Percentiles rank a stretch among this genome's conserved stretches.
Evolutionary conservation across 768 basidiomycete species (phyloP).

Genomic region (Dentipellis sp.): DNA sequence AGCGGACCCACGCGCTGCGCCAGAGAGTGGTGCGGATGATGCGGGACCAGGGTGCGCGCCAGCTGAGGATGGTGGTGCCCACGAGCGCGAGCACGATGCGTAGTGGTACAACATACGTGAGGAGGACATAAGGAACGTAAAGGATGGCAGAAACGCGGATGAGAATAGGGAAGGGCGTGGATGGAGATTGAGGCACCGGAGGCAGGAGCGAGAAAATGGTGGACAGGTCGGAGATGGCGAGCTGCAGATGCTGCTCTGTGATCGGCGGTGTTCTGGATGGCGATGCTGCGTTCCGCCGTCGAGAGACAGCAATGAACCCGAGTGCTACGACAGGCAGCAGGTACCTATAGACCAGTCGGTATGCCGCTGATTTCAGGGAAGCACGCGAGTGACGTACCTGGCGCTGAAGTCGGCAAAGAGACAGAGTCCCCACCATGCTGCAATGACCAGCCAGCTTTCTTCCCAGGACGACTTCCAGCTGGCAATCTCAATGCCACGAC

Average conservation of each 20-base stretch:
- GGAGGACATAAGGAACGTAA: constrained; percentile 57
- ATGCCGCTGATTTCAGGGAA: background rate
- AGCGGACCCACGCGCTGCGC: constrained; percentile 61
- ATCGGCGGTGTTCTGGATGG: constrained; percentile 23
- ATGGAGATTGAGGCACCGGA: constrained; percentile 20
- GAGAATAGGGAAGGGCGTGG: constrained; percentile 27
- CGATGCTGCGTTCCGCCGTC: constrained; percentile 15
- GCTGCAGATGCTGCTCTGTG: constrained; percentile 47
- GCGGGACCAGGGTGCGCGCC: constrained; percentile 60
- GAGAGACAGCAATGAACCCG: constrained; percentile 27
- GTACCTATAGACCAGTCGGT: constrained; percentile 30
- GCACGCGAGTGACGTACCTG: constrained; percentile 29
- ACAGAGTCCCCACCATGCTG: constrained; percentile 71
- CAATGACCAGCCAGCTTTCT: constrained; percentile 59
- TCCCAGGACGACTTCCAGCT: constrained; percentile 52
- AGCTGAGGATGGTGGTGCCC: constrained; percentile 51
- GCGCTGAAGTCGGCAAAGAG: constrained; percentile 37
- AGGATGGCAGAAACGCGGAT: constrained; percentile 48
- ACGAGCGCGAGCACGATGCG: constrained; percentile 49
- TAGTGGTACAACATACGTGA: constrained; percentile 54
- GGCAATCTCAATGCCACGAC: constrained; percentile 36
- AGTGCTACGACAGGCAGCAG: constrained; percentile 45
- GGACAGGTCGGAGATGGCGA: constrained; percentile 54
- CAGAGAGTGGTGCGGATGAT: constrained; percentile 46
- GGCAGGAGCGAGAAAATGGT: constrained; percentile 55